phyloP scores from a whole-genome alignment of 2,329 filamentous ascomycete species.

The Phialemoniopsis sp. region DNA sequence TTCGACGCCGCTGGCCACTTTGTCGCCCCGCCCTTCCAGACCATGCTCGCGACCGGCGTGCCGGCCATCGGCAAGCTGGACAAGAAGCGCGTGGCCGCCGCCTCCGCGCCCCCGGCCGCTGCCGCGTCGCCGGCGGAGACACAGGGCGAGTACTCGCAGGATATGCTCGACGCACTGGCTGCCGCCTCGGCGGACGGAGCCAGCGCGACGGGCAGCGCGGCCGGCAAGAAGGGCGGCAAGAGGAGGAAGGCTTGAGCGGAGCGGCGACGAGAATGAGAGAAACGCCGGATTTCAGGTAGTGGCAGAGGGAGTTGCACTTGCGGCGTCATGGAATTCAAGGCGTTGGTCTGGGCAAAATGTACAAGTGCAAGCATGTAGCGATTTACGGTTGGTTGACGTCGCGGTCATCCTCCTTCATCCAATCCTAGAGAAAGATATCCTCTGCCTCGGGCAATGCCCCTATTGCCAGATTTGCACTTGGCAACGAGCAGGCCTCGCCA shows the following conservation, averaged over 20 bases:
- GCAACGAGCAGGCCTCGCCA: too few relatives aligned
- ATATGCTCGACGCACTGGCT: constrained; percentile 44
- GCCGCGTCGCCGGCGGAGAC: constrained; percentile 30
- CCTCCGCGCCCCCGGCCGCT: constrained; percentile 15
- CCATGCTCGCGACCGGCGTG: constrained; percentile 67
- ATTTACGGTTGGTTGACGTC: too few relatives aligned
- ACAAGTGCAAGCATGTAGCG: too few relatives aligned
- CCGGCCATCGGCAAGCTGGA: constrained; percentile 63
- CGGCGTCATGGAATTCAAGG: neutral
- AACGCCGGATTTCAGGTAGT: too few relatives aligned
- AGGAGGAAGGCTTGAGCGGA: constrained; percentile 36
- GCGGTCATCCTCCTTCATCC: too few relatives aligned
- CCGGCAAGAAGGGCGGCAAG: constrained; percentile 35
- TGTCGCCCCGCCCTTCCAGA: constrained; percentile 72
- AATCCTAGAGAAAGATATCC: too few relatives aligned
- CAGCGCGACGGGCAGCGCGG: constrained; percentile 19
- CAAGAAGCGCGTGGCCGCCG: constrained; percentile 45
- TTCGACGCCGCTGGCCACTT: constrained; percentile 72
- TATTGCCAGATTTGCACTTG: too few relatives aligned
- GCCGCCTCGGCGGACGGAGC: constrained; percentile 28
- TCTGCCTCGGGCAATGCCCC: too few relatives aligned
- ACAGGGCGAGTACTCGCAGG: constrained; percentile 24
- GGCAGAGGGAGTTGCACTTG: neutral
- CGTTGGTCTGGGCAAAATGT: neutral
- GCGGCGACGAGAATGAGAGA: neutral